Evolutionary conservation across 1,284 basidiomycete species (phyloP).

Genomic region (Singerocomus inundabilis): DNA sequence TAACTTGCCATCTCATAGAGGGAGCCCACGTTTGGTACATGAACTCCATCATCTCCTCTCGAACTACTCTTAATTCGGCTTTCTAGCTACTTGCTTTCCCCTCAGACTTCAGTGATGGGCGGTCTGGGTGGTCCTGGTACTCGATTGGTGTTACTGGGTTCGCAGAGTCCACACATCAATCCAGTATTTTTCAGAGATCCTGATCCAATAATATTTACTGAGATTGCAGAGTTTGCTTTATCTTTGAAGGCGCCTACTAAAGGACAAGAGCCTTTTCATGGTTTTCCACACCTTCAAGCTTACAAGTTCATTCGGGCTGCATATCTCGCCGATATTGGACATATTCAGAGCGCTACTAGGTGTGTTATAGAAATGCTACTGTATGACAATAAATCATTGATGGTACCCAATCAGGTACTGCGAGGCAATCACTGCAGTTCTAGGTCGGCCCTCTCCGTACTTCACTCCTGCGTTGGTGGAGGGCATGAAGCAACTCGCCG

Average conservation of each 20-base stretch:
- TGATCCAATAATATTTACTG: conserved; percentile 85
- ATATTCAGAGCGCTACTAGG: conserved; percentile 72
- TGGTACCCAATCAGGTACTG: conserved; percentile 70
- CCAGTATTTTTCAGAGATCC: conserved; percentile 65
- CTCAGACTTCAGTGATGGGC: conserved; percentile 75
- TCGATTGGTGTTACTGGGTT: conserved; percentile 67
- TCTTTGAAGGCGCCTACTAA: conserved; percentile 73
- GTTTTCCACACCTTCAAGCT: conserved; percentile 85
- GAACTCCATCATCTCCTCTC: conserved; percentile 1
- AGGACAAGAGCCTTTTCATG: conserved; percentile 83
- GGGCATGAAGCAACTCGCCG: conserved; percentile 78
- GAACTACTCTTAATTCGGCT: conserved; percentile 9
- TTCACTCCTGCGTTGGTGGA: conserved; percentile 67
- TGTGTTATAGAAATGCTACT: conserved; percentile 34
- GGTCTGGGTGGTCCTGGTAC: conserved; percentile 61
- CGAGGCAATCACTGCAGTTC: conserved; percentile 79
- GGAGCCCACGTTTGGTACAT: conserved; percentile 89
- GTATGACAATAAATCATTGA: conserved; percentile 10
- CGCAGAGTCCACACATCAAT: conserved; percentile 52
- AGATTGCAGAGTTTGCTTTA: conserved; percentile 90
- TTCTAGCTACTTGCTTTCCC: conserved; percentile 83
- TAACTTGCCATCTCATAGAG: conserved; percentile 71
- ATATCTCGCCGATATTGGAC: conserved; percentile 77
- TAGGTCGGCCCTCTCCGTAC: conserved; percentile 67
- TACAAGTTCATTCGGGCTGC: conserved; percentile 85